phyloP scores from a whole-genome alignment of 495 filamentous ascomycete genomes.

The Durotheca rogersii region DNA sequence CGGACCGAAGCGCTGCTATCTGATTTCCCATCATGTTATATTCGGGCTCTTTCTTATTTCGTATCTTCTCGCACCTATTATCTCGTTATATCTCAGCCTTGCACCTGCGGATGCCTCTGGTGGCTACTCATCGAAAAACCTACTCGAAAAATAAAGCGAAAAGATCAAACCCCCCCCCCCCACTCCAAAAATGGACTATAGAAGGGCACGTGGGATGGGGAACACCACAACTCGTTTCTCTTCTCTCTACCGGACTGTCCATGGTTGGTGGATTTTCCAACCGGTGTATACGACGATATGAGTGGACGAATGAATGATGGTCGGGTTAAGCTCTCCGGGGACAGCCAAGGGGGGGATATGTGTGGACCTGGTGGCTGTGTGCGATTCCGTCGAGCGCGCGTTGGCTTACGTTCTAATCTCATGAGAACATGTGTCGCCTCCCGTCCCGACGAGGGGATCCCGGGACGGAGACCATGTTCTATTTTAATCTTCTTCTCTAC shows the following conservation, averaged over 20 bases:
- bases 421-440: slow-evolving; percentile 19
- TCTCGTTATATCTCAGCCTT: slow-evolving; percentile 18
- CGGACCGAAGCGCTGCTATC: slow-evolving; percentile 4
- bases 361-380: slow-evolving; percentile 19
- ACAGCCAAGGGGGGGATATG: slow-evolving; percentile 13
- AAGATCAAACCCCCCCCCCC: slow-evolving; percentile 20
- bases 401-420: slow-evolving; percentile 27
- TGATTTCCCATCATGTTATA: too few species aligned
- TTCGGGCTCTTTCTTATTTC: too few species aligned
- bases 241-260: slow-evolving; percentile 9
- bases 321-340: slow-evolving; percentile 10
- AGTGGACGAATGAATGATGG: slow-evolving; percentile 23
- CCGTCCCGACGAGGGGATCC: slow-evolving; percentile 6
- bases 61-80: slow-evolving; percentile 11
- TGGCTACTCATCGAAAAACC: slow-evolving; percentile 12
- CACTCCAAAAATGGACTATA: slow-evolving; percentile 23
- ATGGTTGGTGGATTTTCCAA: slow-evolving; percentile 17
- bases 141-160: not conserved
- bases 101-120: slow-evolving; percentile 2
- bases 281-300: slow-evolving; percentile 29
- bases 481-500: slow-evolving; percentile 32
- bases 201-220: slow-evolving; percentile 18
- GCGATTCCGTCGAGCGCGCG: slow-evolving; percentile 7
- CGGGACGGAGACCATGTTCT: slow-evolving; percentile 18
- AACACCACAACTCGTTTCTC: slow-evolving; percentile 7